phyloP scores from a whole-genome alignment of 495 filamentous ascomycete species.

The Penicillium robsamsonii region DNA sequence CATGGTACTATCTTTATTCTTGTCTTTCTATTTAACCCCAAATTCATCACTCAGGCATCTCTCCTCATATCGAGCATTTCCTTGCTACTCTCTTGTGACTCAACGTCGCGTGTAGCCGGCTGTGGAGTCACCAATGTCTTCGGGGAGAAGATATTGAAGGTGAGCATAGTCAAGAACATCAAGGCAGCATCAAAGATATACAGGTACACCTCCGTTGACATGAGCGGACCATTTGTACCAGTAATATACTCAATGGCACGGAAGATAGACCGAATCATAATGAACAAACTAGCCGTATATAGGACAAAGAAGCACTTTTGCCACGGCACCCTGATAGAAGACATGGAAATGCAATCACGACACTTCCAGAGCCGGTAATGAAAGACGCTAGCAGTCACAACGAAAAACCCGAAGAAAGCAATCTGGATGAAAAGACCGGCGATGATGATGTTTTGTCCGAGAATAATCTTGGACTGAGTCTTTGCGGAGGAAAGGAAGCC shows the following conservation, averaged over 20 bases:
- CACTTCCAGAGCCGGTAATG: conserved; percentile 33
- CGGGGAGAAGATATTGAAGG: not conserved
- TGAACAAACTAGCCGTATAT: conserved; percentile 50
- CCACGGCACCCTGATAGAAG: conserved; percentile 36
- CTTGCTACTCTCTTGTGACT: not conserved
- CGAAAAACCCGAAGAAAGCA: conserved; percentile 43
- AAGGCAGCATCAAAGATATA: conserved; percentile 45
- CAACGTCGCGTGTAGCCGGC: not conserved
- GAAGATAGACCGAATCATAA: conserved; percentile 61
- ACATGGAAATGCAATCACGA: conserved; percentile 6
- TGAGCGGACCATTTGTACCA: conserved; percentile 49
- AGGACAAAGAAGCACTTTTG: conserved; percentile 44
- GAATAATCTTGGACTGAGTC: conserved; percentile 21
- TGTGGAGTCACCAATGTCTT: not conserved
- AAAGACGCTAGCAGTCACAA: conserved; percentile 34
- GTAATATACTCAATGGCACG: conserved; percentile 60
- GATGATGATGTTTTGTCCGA: conserved; percentile 45
- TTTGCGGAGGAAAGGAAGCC: conserved; percentile 22
- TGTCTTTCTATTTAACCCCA: not conserved
- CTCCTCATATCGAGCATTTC: too few relatives aligned
- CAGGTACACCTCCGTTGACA: conserved; percentile 54
- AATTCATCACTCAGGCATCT: too few relatives aligned
- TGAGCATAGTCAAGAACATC: conserved; percentile 7
- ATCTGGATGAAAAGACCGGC: conserved; percentile 43
- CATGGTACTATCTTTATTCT: not conserved